phyloP scores from a whole-genome alignment of 2,329 filamentous ascomycete species.

The Leptographium galeiforme region DNA sequence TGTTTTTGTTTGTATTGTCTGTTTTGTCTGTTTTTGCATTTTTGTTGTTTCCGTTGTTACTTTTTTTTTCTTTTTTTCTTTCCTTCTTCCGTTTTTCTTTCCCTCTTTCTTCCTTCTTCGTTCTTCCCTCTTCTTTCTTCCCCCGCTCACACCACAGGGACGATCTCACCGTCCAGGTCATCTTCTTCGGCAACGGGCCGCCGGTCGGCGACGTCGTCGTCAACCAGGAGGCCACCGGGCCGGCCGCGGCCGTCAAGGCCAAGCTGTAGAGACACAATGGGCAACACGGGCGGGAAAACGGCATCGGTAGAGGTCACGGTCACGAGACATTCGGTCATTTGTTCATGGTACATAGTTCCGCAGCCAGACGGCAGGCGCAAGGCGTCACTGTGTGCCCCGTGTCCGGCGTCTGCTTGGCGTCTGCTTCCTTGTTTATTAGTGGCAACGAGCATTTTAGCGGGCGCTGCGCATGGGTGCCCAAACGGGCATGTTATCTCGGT shows the following conservation, averaged over 20 bases:
- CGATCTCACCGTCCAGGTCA: conserved; percentile 92
- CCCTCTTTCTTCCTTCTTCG: too few relatives aligned
- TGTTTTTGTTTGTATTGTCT: neutral
- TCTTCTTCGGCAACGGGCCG: conserved; percentile 83
- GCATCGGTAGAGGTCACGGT: neutral
- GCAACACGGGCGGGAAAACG: neutral
- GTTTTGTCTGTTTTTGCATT: neutral
- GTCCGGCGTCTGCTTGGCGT: neutral
- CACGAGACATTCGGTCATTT: too few relatives aligned
- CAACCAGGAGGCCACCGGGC: conserved; percentile 75
- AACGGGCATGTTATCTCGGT: neutral
- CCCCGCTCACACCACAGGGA: conserved; percentile 40
- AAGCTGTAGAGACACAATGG: conserved; percentile 15
- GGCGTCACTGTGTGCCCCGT: neutral
- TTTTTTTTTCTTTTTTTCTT: too few relatives aligned
- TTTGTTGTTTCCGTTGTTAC: too few relatives aligned
- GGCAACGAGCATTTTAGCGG: neutral
- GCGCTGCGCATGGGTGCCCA: neutral
- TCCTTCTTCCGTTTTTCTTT: too few relatives aligned
- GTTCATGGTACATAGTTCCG: too few relatives aligned
- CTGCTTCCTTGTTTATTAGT: neutral
- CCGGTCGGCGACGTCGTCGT: conserved; percentile 66
- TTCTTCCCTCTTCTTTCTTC: too few relatives aligned
- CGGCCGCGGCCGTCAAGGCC: conserved; percentile 18
- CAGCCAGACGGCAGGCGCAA: too few relatives aligned